Evolutionary conservation across 305 asterid genomes (phyloP).

Genomic region (Solanum hybrid): DNA sequence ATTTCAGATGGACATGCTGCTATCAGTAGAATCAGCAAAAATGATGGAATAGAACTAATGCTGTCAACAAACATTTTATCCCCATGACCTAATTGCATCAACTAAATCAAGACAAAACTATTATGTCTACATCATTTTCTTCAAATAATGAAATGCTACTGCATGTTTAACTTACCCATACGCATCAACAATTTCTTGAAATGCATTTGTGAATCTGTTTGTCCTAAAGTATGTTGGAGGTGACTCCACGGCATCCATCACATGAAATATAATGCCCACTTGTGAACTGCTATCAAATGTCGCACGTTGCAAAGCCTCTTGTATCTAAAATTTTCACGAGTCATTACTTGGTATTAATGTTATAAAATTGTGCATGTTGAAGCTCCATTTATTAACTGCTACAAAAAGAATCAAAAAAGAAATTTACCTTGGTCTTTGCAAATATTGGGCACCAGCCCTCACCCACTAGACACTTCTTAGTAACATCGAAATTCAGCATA

Average conservation of each 20-base stretch:
- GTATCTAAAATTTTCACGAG: conserved; percentile 50
- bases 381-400: conserved; percentile 11
- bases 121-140: neutral
- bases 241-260: conserved; percentile 75
- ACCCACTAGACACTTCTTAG: conserved; percentile 94
- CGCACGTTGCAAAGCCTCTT: conserved; percentile 90
- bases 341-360: conserved; percentile 4
- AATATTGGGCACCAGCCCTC: conserved; percentile 99
- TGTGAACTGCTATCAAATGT: conserved; percentile 90
- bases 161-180: conserved; percentile 66
- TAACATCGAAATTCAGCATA: conserved; percentile 96
- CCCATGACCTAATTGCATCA: neutral
- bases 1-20: neutral
- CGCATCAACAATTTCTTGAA: conserved; percentile 98
- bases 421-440: conserved; percentile 65
- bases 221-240: conserved; percentile 95
- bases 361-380: conserved; percentile 11
- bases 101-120: neutral
- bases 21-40: neutral
- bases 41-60: neutral
- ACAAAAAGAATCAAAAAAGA: conserved; percentile 5
- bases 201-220: conserved; percentile 67
- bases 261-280: conserved; percentile 91
- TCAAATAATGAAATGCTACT: neutral
- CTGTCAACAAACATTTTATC: neutral